Percentiles rank a stretch among this genome's conserved stretches.
Evolutionary conservation across 2,329 filamentous ascomycete species (phyloP).

Genomic region (Fusarium dimerum): DNA sequence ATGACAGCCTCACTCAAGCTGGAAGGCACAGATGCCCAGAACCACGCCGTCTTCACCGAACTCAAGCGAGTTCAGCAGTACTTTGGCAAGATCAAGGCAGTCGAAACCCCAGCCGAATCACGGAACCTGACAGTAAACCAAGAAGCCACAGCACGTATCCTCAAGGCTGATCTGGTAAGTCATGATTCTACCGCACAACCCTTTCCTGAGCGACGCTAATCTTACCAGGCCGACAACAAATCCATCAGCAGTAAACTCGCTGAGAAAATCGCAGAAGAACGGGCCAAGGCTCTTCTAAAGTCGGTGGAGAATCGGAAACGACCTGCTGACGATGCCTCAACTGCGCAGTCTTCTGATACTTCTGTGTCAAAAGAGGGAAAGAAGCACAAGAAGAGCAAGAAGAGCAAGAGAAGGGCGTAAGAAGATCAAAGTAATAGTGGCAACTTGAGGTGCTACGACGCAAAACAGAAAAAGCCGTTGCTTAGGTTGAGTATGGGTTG

Average conservation of each 20-base stretch:
- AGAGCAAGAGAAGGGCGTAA: slow-evolving; percentile 32
- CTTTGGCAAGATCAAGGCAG: slow-evolving; percentile 84
- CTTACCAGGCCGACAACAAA: slow-evolving; percentile 50
- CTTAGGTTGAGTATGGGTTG: too few relatives aligned
- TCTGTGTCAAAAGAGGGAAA: slow-evolving; percentile 13
- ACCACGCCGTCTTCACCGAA: slow-evolving; percentile 83
- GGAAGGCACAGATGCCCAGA: slow-evolving; percentile 76
- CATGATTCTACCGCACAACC: neutral
- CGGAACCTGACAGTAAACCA: slow-evolving; percentile 65
- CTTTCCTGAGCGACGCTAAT: too few relatives aligned
- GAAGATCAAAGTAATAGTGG: neutral
- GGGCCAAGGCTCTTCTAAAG: slow-evolving; percentile 52
- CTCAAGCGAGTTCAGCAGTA: slow-evolving; percentile 86
- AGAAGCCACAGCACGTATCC: slow-evolving; percentile 75
- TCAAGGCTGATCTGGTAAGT: slow-evolving; percentile 74
- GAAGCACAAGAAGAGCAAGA: slow-evolving; percentile 37
- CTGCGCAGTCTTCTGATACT: slow-evolving; percentile 21
- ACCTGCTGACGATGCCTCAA: slow-evolving; percentile 36
- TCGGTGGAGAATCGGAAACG: slow-evolving; percentile 48
- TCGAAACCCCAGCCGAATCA: slow-evolving; percentile 62
- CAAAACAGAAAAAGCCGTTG: too few relatives aligned
- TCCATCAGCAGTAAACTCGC: slow-evolving; percentile 52
- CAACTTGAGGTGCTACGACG: too few relatives aligned
- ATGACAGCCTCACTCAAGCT: slow-evolving; percentile 68
- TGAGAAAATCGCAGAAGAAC: slow-evolving; percentile 58